Evolutionary conservation across 805 yeast genomes (phyloP), one percentile per base, ranked within the genome.

Genomic region (Maudiozyma barnettii): DNA sequence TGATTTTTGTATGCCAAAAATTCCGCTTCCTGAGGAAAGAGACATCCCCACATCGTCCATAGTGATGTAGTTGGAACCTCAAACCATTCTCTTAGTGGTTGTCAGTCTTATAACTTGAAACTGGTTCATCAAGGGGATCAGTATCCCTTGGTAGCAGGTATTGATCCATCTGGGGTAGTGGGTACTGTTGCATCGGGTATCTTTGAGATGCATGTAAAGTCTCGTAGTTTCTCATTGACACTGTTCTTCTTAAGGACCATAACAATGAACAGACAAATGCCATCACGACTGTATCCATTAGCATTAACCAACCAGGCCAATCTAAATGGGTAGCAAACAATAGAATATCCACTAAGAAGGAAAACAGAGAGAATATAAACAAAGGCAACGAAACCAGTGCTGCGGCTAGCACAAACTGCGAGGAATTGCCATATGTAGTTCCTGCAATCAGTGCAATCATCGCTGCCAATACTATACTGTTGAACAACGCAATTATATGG

Each of bases 281-380:
- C 41, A 81, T 71, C 30, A 82, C 62, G 1, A 83, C 75, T 0
- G 93, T 77, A 1, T 91, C 77, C 0, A 78, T 79, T 22, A 90
- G 67, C 49, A 85, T 75, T 44, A 84, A 68, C 97, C 97, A 91
- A 22, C 96, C 96, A 41, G 82, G 76, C 81, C 88, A 89, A 46
- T 78, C 74, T 46, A 91, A 67, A 58, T 80, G 79, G 2, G 90
- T 85, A 1, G 82, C 74, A 57, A 91, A 91, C 44, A 91, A 64
- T 38, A 90, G 64, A 36, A 90, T 76, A 61, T 91, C 98, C 3
- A 87, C 87, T 49, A 90, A 67, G 53, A 91, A 85, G 6, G 90
- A 81, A 45, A 91, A 69, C 43, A 90, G 65, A 1, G 85, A 70
- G 39, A 84, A 70, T 48, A 90, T 59, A 55, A 89, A 87, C 0